Evolutionary conservation across 805 yeast genomes (phyloP).

Genomic region (Maudiozyma serrabonitensis): DNA sequence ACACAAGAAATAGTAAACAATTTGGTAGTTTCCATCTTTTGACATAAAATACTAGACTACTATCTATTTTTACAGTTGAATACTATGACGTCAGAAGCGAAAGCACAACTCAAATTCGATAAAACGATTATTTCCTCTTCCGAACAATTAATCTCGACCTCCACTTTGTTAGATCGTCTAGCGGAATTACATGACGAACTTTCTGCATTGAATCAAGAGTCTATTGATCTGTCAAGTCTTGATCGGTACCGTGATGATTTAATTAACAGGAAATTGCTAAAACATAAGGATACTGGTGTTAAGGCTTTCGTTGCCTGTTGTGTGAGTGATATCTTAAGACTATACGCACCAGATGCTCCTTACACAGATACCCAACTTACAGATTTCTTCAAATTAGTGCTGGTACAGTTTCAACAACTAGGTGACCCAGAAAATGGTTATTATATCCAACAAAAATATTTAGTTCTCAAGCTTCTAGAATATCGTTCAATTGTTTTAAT

Average conservation of each 20-base stretch:
- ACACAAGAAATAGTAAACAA: no score
- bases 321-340: slow-evolving; percentile 60
- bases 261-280: slow-evolving; percentile 46
- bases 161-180: slow-evolving; percentile 50
- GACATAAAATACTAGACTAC: no score
- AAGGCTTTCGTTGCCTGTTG: slow-evolving; percentile 66
- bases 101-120: slow-evolving; percentile 30
- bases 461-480: slow-evolving; percentile 62
- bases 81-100: not conserved
- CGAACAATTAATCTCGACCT: slow-evolving; percentile 46
- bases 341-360: slow-evolving; percentile 89
- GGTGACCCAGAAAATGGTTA: slow-evolving; percentile 48
- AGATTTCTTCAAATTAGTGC: slow-evolving; percentile 56
- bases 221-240: slow-evolving; percentile 38
- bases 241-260: slow-evolving; percentile 42
- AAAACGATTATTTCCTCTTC: slow-evolving; percentile 48
- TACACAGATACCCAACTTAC: slow-evolving; percentile 54
- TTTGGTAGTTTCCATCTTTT: no score
- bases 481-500: slow-evolving; percentile 65
- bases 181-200: slow-evolving; percentile 55
- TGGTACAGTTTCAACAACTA: slow-evolving; percentile 50
- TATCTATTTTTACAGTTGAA: not conserved
- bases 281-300: slow-evolving; percentile 57
- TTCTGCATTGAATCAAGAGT: slow-evolving; percentile 51
- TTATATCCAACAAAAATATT: slow-evolving; percentile 51